Base-by-base conservation (phyloP, 371 early-diverging fungal genomes). In the Homolaphlyctis polyrhiza region DNA sequence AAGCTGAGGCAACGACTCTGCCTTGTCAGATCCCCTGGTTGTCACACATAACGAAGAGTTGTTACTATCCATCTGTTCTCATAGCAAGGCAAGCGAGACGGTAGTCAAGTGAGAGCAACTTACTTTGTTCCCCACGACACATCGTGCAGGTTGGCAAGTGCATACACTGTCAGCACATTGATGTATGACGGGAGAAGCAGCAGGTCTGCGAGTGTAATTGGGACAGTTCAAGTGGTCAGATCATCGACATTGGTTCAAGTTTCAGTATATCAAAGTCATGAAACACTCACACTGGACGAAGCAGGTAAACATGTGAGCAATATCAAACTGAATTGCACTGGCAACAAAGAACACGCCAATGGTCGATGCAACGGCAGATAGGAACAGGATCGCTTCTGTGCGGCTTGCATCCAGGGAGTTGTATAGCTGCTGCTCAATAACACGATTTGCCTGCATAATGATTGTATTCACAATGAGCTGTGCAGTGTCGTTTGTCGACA, bases 51-150 rank as follows among this genome's bases (percentile, higher is more conserved):
- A 35, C 68, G 71, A n/a, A n/a, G n/a, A n/a, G n/a, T n/a, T n/a
- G n/a, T n/a, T n/a, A n/a, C n/a, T n/a, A n/a, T n/a, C n/a, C n/a
- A n/a, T n/a, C n/a, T n/a, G n/a, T n/a, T n/a, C n/a, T n/a, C n/a
- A n/a, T n/a, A n/a, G n/a, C n/a, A 25, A 71, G 65, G 35, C 59
- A 58, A 36, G 57, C 36, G 35, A 54, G 16, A 51, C 59, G 13
- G n/a, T n/a, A n/a, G n/a, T n/a, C n/a, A n/a, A n/a, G n/a, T n/a
- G n/a, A n/a, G n/a, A 61, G 81, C 72, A 66, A 73, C 79, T 29
- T 77, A 74, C 79, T 94, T 94, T 32, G 96, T 95, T 49, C 96
- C 96, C 96, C 96, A 95, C 2, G 91, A 83, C 57, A 95, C 93
- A 71, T 95, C 95, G 67, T 77, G 82, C 35, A 80, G 66, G 70